Conservation (phyloP, 2,329 filamentous ascomycete genomes). For the Arthrocladium fulminans region DNA sequence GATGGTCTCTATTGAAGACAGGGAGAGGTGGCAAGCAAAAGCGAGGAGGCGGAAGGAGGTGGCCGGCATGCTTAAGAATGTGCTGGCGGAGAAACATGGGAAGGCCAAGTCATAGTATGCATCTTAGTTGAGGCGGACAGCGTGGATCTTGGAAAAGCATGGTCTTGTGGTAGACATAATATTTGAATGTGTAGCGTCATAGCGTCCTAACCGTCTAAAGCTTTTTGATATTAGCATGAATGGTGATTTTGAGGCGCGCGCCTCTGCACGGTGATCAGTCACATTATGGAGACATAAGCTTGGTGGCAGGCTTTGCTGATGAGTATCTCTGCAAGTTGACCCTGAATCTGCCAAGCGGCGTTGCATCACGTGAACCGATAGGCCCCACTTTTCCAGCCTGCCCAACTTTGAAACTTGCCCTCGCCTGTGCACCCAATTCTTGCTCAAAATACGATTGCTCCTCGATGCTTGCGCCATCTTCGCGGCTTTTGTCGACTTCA, state of each 20-base stretch:
- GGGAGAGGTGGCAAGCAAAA: slow-evolving; percentile 20
- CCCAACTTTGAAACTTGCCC: neutral
- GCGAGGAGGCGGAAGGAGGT: slow-evolving; percentile 20
- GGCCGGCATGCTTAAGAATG: slow-evolving; percentile 17
- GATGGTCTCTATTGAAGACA: slow-evolving; percentile 19
- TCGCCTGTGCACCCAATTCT: neutral
- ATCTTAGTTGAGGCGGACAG: neutral
- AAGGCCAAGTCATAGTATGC: neutral
- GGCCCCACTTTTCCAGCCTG: neutral
- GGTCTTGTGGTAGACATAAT: neutral
- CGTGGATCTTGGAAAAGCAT: too few species aligned
- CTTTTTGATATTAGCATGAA: too few species aligned
- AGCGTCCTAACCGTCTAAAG: neutral
- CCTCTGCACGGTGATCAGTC: neutral
- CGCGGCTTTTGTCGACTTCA: neutral
- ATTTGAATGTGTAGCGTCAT: neutral
- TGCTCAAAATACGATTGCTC: neutral
- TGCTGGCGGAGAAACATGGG: slow-evolving; percentile 18
- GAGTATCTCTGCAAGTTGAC: too few species aligned
- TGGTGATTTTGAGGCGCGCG: neutral
- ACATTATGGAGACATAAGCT: too few species aligned
- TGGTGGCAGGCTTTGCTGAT: too few species aligned
- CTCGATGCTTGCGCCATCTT: neutral
- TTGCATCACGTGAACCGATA: neutral
- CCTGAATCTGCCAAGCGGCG: neutral